Conservation (phyloP, 208 protist genomes). For the Angomonas desouzai region DNA sequence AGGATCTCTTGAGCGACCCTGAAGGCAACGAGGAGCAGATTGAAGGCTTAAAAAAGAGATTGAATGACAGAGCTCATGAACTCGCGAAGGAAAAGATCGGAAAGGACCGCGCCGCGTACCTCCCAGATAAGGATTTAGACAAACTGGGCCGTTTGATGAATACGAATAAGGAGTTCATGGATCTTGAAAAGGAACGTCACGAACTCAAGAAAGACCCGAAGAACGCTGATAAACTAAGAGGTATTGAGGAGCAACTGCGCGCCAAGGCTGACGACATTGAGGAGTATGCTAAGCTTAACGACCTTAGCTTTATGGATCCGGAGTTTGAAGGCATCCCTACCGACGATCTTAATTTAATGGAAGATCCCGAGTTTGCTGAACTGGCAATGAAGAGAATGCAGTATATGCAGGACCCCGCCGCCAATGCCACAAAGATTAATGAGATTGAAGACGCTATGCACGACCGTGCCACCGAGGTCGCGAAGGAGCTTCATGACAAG, state of each 20-base stretch:
- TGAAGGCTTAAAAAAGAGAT: constrained; percentile 31
- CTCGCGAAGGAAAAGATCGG: constrained; percentile 44
- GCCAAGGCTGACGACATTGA: constrained; percentile 28
- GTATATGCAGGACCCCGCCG: constrained; percentile 30
- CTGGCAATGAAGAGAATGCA: constrained; percentile 30
- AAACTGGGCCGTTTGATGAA: constrained; percentile 45
- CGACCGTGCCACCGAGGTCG: constrained; percentile 47
- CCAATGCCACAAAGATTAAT: constrained; percentile 61
- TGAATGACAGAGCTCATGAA: constrained; percentile 49
- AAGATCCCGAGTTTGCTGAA: constrained; percentile 40
- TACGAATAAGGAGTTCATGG: constrained; percentile 36
- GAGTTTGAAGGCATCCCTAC: constrained; percentile 76
- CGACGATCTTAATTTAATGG: constrained; percentile 48
- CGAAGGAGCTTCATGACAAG: constrained; percentile 53
- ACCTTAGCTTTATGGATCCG: constrained; percentile 54
- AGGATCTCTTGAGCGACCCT: constrained; percentile 29
- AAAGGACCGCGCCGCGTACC: constrained; percentile 51
- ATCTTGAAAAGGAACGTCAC: constrained; percentile 42
- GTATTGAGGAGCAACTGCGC: constrained; percentile 38
- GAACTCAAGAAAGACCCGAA: constrained; percentile 58
- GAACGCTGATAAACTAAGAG: constrained; percentile 48
- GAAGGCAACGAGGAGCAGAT: constrained; percentile 30
- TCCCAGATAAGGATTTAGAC: constrained; percentile 35
- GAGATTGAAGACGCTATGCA: constrained; percentile 70
- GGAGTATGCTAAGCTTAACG: constrained; percentile 21